Conservation (phyloP, 2,329 filamentous ascomycete species). For the Leptographium wingfieldii region DNA sequence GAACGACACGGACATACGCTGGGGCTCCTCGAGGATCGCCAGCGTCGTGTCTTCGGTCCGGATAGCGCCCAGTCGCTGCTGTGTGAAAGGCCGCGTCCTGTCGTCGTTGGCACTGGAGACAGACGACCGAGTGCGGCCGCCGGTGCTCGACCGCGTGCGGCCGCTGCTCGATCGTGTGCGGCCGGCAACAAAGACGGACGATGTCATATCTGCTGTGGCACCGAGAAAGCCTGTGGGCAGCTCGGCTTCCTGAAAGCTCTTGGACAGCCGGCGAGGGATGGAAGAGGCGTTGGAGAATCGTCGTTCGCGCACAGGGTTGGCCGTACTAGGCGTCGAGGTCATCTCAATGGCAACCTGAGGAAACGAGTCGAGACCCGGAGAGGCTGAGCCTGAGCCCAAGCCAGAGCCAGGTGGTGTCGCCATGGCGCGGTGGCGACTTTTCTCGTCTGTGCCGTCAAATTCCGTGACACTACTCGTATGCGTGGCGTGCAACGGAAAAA, state of each 20-base stretch:
- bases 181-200: slow-evolving; percentile 20
- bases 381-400: neutral
- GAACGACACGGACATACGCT: neutral
- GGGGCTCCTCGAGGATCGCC: slow-evolving; percentile 1
- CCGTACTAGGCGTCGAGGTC: neutral
- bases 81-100: neutral
- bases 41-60: slow-evolving; percentile 1
- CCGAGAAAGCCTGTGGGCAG: slow-evolving; percentile 35
- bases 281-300: slow-evolving; percentile 4
- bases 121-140: slow-evolving; percentile 4
- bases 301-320: neutral
- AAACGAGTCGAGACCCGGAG: neutral
- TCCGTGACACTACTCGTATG: neutral
- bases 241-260: slow-evolving; percentile 30
- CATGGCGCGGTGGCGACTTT: neutral
- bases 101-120: slow-evolving; percentile 4
- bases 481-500: neutral
- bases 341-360: neutral
- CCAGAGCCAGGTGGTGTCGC: neutral
- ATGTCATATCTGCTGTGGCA: slow-evolving; percentile 32
- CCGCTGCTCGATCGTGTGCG: neutral
- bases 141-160: slow-evolving; percentile 7
- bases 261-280: slow-evolving; percentile 11
- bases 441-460: neutral
- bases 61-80: neutral